A percentile compares a stretch with the other conserved stretches of the same genome.
These are phyloP conservation scores for Phytophthora litchii DNA, from an alignment of 352 stramenopile genomes.

Conservation along the genomic window DNA sequence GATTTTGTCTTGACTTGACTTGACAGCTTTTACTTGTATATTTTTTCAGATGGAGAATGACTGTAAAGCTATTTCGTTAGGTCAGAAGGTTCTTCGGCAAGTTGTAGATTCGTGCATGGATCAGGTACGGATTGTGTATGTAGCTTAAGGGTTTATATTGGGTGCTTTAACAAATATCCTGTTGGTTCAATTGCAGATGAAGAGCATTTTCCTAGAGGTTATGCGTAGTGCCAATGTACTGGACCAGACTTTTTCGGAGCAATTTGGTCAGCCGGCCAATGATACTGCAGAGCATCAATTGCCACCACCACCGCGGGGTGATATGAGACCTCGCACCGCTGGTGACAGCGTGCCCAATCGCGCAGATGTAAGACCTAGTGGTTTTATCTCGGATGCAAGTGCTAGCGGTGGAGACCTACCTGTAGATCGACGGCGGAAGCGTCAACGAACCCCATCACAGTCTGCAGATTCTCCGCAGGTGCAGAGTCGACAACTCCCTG, in stretches of 20 bases:
- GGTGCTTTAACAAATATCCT: constrained; percentile 7
- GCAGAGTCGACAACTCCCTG: constrained; percentile 3
- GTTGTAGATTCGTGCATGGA: constrained; percentile 87
- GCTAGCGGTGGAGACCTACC: constrained; percentile 1
- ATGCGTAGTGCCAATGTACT: constrained; percentile 85
- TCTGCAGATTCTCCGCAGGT: neutral
- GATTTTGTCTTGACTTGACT: constrained; percentile 1
- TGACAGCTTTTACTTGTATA: constrained; percentile 15
- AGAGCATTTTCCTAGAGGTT: constrained; percentile 74
- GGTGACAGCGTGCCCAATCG: constrained; percentile 1
- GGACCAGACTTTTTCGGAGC: constrained; percentile 91
- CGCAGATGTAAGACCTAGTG: neutral
- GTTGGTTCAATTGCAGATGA: constrained; percentile 57
- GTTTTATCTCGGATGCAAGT: constrained; percentile 1
- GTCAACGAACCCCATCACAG: constrained; percentile 15
- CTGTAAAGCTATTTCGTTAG: constrained; percentile 87
- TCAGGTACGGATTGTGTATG: constrained; percentile 60
- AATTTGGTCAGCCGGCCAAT: constrained; percentile 69
- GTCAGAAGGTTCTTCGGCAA: constrained; percentile 75
- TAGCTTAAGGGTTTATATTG: neutral
- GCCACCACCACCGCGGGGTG: constrained; percentile 6
- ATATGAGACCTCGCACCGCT: constrained; percentile 5
- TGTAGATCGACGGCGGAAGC: constrained; percentile 15
- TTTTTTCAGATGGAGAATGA: constrained; percentile 91
- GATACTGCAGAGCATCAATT: constrained; percentile 6